Evolutionary conservation across 305 asterid species (phyloP).

Genomic region (Solanum chacoense): DNA sequence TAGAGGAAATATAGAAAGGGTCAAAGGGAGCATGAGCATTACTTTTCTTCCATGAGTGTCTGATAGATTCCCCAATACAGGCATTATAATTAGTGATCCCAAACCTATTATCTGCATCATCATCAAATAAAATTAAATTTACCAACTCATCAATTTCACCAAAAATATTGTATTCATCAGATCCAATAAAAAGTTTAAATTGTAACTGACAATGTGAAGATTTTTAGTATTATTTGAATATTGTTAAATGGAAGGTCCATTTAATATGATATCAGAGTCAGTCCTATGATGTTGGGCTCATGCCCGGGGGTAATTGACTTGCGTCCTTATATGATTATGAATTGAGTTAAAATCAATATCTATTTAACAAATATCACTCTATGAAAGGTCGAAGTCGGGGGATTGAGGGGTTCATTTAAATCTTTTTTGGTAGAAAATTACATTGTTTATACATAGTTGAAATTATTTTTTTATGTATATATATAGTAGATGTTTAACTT

Average conservation of each 20-base stretch:
- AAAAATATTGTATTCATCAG: background rate
- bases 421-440: no score
- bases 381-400: background rate
- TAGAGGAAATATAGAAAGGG: constrained; percentile 59
- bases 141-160: no score
- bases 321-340: no score
- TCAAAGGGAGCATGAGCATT: constrained; percentile 74
- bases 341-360: background rate
- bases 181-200: background rate
- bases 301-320: no score
- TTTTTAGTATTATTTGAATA: no score
- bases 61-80: constrained; percentile 76
- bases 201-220: background rate
- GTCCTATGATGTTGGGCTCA: no score
- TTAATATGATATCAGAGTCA: no score
- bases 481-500: background rate
- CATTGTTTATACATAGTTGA: no score
- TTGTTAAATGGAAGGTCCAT: no score
- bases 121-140: background rate
- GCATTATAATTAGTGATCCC: constrained; percentile 77
- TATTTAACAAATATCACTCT: background rate
- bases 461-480: no score
- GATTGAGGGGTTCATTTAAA: background rate
- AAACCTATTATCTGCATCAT: constrained; percentile 58
- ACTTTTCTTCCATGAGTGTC: constrained; percentile 80